Conservation (phyloP, 1,284 basidiomycete species). For the Cerioporus squamosus region DNA sequence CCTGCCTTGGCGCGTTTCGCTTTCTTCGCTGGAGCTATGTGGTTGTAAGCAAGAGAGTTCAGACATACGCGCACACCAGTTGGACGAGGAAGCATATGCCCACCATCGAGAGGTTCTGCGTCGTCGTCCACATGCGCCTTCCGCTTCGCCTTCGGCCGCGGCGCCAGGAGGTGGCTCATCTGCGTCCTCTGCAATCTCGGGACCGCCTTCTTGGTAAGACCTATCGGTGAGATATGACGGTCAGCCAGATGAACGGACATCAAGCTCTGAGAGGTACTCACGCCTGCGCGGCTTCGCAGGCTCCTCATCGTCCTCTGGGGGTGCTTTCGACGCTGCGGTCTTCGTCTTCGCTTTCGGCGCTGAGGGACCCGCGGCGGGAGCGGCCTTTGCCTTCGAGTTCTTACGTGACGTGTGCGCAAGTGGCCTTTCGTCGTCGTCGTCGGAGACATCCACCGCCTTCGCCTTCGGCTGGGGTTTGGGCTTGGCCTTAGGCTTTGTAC, state of each 20-base stretch:
- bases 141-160: no score
- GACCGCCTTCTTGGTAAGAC: neutral
- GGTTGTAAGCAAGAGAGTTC: neutral
- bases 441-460: no score
- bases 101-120: neutral
- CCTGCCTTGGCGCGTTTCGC: neutral
- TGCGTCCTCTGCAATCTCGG: no score
- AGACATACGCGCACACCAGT: no score
- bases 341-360: neutral
- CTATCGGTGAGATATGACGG: neutral
- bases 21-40: neutral
- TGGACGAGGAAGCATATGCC: neutral
- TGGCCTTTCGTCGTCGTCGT: neutral
- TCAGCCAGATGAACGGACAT: neutral
- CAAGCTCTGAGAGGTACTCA: neutral
- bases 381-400: neutral
- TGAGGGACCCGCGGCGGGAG: neutral
- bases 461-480: no score
- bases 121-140: neutral
- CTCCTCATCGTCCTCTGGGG: neutral
- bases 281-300: neutral
- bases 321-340: neutral
- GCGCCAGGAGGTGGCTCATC: no score
- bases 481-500: no score
- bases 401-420: constrained; percentile 1